Base-by-base conservation (phyloP, 768 basidiomycete species). In the Coprinopsis sp. region DNA sequence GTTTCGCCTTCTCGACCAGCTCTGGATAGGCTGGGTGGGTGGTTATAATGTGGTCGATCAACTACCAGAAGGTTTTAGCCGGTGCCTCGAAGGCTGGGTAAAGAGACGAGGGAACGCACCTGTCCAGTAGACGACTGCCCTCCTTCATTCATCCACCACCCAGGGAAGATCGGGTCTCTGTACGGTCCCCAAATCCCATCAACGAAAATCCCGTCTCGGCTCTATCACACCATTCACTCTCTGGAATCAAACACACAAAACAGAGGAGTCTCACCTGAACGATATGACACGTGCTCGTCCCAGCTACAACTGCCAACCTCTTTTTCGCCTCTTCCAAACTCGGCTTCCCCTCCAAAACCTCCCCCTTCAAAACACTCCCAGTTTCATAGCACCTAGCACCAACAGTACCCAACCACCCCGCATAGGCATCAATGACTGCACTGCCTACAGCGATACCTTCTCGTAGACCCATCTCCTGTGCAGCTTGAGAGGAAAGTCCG, bases 71-170 rank as follows among this genome's bases (percentile, higher is more conserved):
- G 22, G 30, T 29, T 11, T 14, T n/a, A 34, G 28, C 45, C 24
- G 22, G 33, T 40, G n/a, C 22, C 34, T 1, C 21, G 6, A 14
- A 4, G 16, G 4, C 21, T 13, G 22, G 2, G 44, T 31, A 23
- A 14, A 6, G 34, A 21, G 27, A n/a, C 3, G n/a, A n/a, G n/a
- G n/a, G n/a, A n/a, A 51, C 66, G 38, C 43, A 86, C 86, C 67
- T 92, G 91, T n/a, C 96, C 96, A 0, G 96, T 99, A 1, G 93
- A 94, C 6, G 93, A 96, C 66, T 99, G 96, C 2, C 96, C 96
- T 30, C 95, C 96, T 66, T 99, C 96, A 58, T 94, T 99, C 92
- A 97, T 96, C 96, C 95, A 99, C 86, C 91, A 94, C 14, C 85
- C 91, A 33, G 83, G 83, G 67, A 97, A 93, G 25, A 94, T 76